These are phyloP conservation scores for Lathyrus aphaca DNA, from an alignment of 306 rosid genomes.

Conservation along the genomic window DNA sequence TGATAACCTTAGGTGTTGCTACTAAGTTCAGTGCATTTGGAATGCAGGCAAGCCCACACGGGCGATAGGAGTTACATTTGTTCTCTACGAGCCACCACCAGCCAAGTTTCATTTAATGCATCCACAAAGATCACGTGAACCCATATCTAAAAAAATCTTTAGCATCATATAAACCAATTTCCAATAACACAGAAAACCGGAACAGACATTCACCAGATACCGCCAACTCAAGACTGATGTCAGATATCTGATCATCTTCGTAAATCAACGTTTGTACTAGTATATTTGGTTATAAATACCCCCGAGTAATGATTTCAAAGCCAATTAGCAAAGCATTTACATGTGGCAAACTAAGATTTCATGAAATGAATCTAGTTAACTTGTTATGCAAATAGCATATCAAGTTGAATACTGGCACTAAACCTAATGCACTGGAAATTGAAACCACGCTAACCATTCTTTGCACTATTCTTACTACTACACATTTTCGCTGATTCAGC, in stretches of 20 bases:
- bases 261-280: conserved; percentile 10
- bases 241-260: not conserved
- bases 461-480: conserved; percentile 30
- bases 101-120: conserved; percentile 20
- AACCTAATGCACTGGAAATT: conserved; percentile 1
- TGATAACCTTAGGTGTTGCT: conserved; percentile 1
- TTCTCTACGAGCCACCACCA: not conserved
- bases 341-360: conserved; percentile 26
- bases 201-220: conserved; percentile 25
- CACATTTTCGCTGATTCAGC: conserved; percentile 20
- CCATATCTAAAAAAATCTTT: conserved; percentile 25
- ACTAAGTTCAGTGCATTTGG: not conserved
- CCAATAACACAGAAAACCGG: conserved; percentile 5
- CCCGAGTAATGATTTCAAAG: conserved; percentile 8
- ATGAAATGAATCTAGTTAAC: not conserved
- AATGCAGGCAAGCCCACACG: not conserved
- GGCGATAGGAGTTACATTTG: not conserved
- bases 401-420: conserved; percentile 19
- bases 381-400: conserved; percentile 16
- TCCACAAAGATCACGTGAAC: conserved; percentile 1
- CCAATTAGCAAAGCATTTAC: not conserved
- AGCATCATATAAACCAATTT: conserved; percentile 6
- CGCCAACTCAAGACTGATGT: conserved; percentile 19
- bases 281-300: not conserved
- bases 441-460: conserved; percentile 11